A percentile compares a stretch with the other conserved stretches of the same genome.
Evolutionary conservation across 1,139 yeast species (phyloP).

Genomic region (Blastobotrys petasosporus): DNA sequence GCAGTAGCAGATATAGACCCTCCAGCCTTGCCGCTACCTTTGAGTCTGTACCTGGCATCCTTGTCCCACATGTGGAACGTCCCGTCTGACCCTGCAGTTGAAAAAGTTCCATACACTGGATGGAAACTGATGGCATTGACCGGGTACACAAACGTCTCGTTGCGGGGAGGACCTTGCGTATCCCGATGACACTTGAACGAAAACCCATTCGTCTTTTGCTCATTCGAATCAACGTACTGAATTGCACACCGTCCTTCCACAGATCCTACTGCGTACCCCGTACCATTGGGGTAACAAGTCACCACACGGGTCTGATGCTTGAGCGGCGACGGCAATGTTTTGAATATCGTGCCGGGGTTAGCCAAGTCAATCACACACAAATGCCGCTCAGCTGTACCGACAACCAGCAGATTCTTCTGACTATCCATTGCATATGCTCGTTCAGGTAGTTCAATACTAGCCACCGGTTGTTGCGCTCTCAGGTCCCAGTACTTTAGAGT

Average conservation of each 20-base stretch:
- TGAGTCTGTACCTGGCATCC: conserved; percentile 82
- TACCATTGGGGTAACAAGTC: conserved; percentile 81
- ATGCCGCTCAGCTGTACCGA: conserved; percentile 89
- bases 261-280: conserved; percentile 89
- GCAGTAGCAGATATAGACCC: conserved; percentile 72
- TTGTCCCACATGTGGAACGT: conserved; percentile 95
- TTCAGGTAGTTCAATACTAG: conserved; percentile 80
- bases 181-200: conserved; percentile 91
- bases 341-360: conserved; percentile 79
- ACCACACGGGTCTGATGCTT: conserved; percentile 86
- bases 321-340: conserved; percentile 67
- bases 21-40: conserved; percentile 68
- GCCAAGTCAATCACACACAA: conserved; percentile 64
- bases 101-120: conserved; percentile 84
- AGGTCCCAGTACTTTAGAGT: conserved; percentile 92
- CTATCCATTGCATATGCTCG: conserved; percentile 88
- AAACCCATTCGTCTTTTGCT: conserved; percentile 61
- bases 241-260: conserved; percentile 97
- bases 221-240: conserved; percentile 81
- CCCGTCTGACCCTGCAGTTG: conserved; percentile 95
- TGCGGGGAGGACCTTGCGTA: conserved; percentile 36
- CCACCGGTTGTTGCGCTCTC: conserved; percentile 78
- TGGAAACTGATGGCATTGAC: conserved; percentile 82
- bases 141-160: conserved; percentile 55
- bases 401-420: conserved; percentile 73